Percentiles rank a stretch among this genome's conserved stretches.
Evolutionary conservation across 140 eudicot species (phyloP).

Genomic region (Bidens hawaiensis): DNA sequence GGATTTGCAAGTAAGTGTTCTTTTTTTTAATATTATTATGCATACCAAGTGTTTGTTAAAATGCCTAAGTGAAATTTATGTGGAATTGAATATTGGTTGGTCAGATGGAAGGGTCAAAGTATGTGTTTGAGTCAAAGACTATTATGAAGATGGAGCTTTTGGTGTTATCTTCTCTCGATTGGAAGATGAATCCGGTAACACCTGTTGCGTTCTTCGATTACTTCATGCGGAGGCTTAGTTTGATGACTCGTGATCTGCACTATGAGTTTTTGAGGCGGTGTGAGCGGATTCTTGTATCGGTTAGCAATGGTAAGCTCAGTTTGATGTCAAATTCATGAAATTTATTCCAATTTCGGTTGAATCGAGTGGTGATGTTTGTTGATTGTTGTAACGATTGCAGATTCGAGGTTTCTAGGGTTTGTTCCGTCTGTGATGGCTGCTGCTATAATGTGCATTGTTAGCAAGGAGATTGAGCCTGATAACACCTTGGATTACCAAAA

Average conservation of each 20-base stretch:
- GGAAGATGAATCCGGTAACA: conserved; percentile 97
- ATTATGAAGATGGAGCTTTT: conserved; percentile 86
- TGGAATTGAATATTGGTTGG: background rate
- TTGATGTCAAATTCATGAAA: background rate
- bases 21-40: background rate
- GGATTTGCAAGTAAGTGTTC: conserved; percentile 69
- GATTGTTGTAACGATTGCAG: conserved; percentile 39
- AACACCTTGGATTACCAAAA: conserved; percentile 42
- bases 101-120: conserved; percentile 70
- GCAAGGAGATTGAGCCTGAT: conserved; percentile 58
- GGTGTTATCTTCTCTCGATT: conserved; percentile 76
- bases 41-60: conserved; percentile 35
- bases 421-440: conserved; percentile 79
- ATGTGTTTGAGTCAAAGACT: conserved; percentile 72
- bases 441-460: conserved; percentile 67
- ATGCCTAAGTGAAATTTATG: conserved; percentile 16
- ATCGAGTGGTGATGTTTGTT: conserved; percentile 10
- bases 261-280: conserved; percentile 64
- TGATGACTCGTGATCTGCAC: conserved; percentile 45
- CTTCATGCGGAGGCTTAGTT: conserved; percentile 65
- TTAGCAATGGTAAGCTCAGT: conserved; percentile 58
- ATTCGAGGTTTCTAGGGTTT: conserved; percentile 55
- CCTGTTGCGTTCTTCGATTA: conserved; percentile 76
- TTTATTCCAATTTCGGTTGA: background rate
- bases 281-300: conserved; percentile 52